phyloP scores from a whole-genome alignment of 164 flowering plant genomes.

The Piper betle region DNA sequence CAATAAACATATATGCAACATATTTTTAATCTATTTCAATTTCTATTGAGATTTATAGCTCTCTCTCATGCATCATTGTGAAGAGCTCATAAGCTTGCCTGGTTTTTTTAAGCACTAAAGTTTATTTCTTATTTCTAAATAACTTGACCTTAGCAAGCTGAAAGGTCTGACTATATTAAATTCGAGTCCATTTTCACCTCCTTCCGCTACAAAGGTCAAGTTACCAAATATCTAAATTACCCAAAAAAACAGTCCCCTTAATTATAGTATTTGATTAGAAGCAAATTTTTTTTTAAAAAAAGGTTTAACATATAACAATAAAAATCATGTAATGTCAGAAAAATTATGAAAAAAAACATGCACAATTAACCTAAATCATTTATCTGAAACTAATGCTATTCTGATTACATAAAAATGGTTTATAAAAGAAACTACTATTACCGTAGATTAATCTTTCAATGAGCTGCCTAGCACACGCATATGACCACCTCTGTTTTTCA shows the following conservation, averaged over 20 bases:
- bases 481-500: slow-evolving; percentile 46
- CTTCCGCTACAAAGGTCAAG: slow-evolving; percentile 28
- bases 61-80: no score
- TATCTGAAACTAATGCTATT: neutral
- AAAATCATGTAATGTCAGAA: no score
- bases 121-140: no score
- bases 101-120: no score
- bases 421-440: neutral
- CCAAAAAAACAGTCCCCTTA: neutral
- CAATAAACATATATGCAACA: no score
- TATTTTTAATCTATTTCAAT: no score
- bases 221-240: neutral
- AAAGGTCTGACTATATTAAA: slow-evolving; percentile 57
- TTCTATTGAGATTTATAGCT: no score
- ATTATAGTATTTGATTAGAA: no score
- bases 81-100: no score
- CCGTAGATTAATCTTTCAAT: slow-evolving; percentile 36
- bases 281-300: no score
- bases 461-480: slow-evolving; percentile 42
- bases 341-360: neutral
- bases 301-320: no score
- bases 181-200: slow-evolving; percentile 47
- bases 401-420: neutral
- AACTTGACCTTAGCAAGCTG: slow-evolving; percentile 65
- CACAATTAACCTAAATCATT: neutral